Conservation (phyloP, 2,329 filamentous ascomycete genomes). For the Ophiosphaerella narmari region DNA sequence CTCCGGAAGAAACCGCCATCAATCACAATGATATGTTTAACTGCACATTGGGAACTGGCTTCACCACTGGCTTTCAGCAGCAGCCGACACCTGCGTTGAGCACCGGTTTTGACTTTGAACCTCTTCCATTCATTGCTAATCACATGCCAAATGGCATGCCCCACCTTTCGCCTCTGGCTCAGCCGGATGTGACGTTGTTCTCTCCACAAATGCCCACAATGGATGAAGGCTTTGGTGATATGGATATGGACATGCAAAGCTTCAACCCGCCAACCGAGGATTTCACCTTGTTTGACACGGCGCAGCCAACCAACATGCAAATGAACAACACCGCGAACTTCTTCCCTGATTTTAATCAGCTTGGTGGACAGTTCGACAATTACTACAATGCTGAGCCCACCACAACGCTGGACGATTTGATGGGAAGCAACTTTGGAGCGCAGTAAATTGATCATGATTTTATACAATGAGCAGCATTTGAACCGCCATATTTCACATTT, state of each 20-base stretch:
- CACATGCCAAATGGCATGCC: slow-evolving; percentile 32
- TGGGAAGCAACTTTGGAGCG: slow-evolving; percentile 23
- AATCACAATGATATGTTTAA: slow-evolving; percentile 64
- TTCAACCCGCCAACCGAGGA: slow-evolving; percentile 53
- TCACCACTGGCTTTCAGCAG: slow-evolving; percentile 63
- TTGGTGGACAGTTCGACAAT: slow-evolving; percentile 47
- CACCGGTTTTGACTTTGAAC: slow-evolving; percentile 46
- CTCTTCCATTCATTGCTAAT: slow-evolving; percentile 42
- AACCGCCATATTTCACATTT: slow-evolving; percentile 21
- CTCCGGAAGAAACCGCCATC: slow-evolving; percentile 56
- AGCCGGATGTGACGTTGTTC: slow-evolving; percentile 70
- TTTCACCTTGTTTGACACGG: slow-evolving; percentile 63
- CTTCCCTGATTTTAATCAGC: slow-evolving; percentile 46
- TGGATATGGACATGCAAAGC: slow-evolving; percentile 34
- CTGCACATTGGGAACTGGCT: slow-evolving; percentile 64
- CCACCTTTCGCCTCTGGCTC: slow-evolving; percentile 71
- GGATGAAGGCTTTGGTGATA: slow-evolving; percentile 67
- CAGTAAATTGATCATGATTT: slow-evolving; percentile 22
- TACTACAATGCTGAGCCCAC: slow-evolving; percentile 31
- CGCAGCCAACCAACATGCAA: slow-evolving; percentile 26
- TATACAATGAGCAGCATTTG: slow-evolving; percentile 28
- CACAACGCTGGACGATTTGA: slow-evolving; percentile 40
- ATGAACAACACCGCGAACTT: slow-evolving; percentile 38
- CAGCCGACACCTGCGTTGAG: slow-evolving; percentile 56
- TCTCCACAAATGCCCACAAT: slow-evolving; percentile 62